Conservation (phyloP, 192 early-diverging fungal genomes). For the Coemansia sp. region DNA sequence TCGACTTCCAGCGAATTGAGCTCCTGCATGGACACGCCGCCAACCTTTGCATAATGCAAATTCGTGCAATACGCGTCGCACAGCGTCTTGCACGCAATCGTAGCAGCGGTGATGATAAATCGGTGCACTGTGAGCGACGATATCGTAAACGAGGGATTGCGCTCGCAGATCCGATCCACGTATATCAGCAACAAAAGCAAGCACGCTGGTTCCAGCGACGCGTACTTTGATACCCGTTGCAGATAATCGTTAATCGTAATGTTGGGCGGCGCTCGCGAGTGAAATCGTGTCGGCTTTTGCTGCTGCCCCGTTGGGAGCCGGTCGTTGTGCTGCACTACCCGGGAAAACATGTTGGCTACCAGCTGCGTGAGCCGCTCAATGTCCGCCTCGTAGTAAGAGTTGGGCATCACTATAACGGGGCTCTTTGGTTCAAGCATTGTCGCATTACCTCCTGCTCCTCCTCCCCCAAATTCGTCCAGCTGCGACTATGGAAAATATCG, state of each 20-base stretch:
- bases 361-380: constrained; percentile 39
- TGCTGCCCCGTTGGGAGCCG: constrained; percentile 46
- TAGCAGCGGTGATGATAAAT: constrained; percentile 88
- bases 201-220: constrained; percentile 83
- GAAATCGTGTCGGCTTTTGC: constrained; percentile 85
- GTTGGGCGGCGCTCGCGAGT: constrained; percentile 84
- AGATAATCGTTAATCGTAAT: constrained; percentile 90
- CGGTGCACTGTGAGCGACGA: constrained; percentile 91
- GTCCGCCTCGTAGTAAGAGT: constrained; percentile 39
- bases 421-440: constrained; percentile 3
- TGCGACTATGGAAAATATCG: neutral
- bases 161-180: constrained; percentile 85
- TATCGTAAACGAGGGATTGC: constrained; percentile 77
- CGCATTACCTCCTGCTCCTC: neutral
- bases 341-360: constrained; percentile 50
- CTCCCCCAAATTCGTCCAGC: neutral
- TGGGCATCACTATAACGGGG: constrained; percentile 30
- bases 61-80: constrained; percentile 97
- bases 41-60: constrained; percentile 91
- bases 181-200: constrained; percentile 88
- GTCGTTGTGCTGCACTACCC: constrained; percentile 66
- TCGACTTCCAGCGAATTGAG: constrained; percentile 93
- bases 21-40: constrained; percentile 89
- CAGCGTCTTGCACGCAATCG: constrained; percentile 80
- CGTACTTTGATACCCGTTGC: constrained; percentile 86